Conservation (phyloP, 2,329 filamentous ascomycete species). For the Pseudopyricularia javanii region DNA sequence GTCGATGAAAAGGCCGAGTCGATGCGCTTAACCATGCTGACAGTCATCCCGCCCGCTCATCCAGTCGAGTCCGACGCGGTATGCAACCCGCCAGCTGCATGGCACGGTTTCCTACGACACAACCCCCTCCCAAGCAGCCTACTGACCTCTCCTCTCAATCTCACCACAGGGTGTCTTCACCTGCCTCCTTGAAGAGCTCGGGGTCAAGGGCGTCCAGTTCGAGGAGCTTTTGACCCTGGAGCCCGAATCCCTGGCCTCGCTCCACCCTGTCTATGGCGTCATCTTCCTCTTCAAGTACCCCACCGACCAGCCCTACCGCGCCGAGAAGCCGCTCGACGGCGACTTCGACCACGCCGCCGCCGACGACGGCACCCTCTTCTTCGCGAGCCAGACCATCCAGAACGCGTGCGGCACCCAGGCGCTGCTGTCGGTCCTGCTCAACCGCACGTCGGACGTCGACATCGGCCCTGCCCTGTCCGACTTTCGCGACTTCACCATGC, state of each 20-base stretch:
- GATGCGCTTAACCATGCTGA: too few relatives aligned
- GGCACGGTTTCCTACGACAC: conserved; percentile 6
- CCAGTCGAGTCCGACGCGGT: conserved; percentile 88
- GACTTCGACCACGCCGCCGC: conserved; percentile 54
- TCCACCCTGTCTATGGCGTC: conserved; percentile 79
- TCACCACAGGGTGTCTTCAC: conserved; percentile 75
- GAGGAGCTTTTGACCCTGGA: conserved; percentile 92
- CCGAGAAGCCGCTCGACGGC: conserved; percentile 63
- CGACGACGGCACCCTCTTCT: conserved; percentile 72
- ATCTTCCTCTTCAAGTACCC: conserved; percentile 99
- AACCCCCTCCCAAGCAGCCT: neutral
- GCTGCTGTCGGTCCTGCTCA: conserved; percentile 80
- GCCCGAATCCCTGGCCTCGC: conserved; percentile 54
- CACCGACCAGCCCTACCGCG: conserved; percentile 51
- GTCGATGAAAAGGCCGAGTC: too few relatives aligned
- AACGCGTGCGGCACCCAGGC: conserved; percentile 98
- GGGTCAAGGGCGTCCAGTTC: conserved; percentile 88
- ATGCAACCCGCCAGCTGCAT: conserved; percentile 20
- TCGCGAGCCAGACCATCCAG: conserved; percentile 93
- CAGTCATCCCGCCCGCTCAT: too few relatives aligned
- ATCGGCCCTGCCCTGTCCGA: conserved; percentile 60
- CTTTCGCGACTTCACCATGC: conserved; percentile 81
- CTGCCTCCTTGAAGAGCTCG: conserved; percentile 81
- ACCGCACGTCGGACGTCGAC: conserved; percentile 56
- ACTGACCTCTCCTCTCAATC: neutral